phyloP scores from a whole-genome alignment of 1,139 yeast genomes.

The Hyphopichia khmerensis region DNA sequence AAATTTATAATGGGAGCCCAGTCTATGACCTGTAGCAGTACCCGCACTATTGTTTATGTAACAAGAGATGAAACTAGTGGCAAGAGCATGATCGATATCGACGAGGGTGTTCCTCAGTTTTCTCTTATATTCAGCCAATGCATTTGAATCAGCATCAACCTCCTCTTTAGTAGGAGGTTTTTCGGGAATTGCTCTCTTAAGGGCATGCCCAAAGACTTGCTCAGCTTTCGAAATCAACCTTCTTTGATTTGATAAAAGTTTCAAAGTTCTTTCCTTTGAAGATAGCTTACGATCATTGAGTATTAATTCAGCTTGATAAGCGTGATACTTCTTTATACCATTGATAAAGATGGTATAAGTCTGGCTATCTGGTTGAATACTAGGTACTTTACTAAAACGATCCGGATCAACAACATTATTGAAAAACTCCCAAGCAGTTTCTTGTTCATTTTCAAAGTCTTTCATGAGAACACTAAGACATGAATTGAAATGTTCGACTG shows the following conservation, averaged over 20 bases:
- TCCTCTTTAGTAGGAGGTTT: constrained; percentile 30
- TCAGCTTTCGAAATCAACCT: constrained; percentile 28
- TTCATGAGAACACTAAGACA: constrained; percentile 36
- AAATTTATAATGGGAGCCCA: constrained; percentile 34
- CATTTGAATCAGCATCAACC: constrained; percentile 18
- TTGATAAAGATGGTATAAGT: constrained; percentile 42
- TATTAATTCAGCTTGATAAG: constrained; percentile 16
- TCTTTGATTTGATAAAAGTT: constrained; percentile 29
- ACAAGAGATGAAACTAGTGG: constrained; percentile 29
- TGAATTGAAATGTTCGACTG: constrained; percentile 38
- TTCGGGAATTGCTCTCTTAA: constrained; percentile 34
- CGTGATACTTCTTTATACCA: constrained; percentile 30
- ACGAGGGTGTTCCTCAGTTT: constrained; percentile 17
- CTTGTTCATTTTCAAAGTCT: constrained; percentile 32
- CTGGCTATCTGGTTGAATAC: constrained; percentile 31
- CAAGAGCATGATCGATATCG: constrained; percentile 33
- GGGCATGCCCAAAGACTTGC: constrained; percentile 25
- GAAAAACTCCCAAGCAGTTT: constrained; percentile 40
- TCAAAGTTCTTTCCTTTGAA: constrained; percentile 18
- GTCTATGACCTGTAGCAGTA: constrained; percentile 27
- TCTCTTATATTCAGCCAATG: constrained; percentile 17
- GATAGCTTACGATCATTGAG: constrained; percentile 14
- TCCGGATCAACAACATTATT: constrained; percentile 11
- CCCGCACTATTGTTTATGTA: constrained; percentile 28
- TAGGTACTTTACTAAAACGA: constrained; percentile 9